Base-by-base conservation (phyloP, 139 green algal genomes). In the Desmodesmus armatus region DNA sequence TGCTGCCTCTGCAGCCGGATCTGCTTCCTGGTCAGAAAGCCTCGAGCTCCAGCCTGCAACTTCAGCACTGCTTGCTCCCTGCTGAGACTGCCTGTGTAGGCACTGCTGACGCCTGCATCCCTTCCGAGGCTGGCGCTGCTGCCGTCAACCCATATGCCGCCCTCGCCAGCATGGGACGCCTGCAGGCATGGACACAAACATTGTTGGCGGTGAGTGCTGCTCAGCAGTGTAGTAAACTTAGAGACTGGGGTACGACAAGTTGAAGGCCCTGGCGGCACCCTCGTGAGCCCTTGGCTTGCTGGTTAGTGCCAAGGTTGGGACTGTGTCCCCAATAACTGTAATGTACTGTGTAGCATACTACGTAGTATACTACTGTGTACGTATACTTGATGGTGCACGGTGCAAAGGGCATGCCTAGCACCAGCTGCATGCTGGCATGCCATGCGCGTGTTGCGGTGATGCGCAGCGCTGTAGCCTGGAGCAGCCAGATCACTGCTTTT, bases 21-120 rank as follows among this genome's bases (percentile, higher is more conserved):
- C 23, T 49, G 47, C 49, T 79, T 79, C 5, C 80, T 44, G 25
- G 79, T 43, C 0, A 85, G 29, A 44, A 66, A 44, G 31, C 65
- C 66, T 3, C 80, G n/a, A 3, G 49, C 35, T 21, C 43, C 80
- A 13, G 80, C 80, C 44, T 85, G 80, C 29, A 85, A 19, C 13
- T 39, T 11, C 9, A 66, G 29, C 15, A 58, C 67, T 51, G 80
- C 66, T 33, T 78, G 15, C 27, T 85, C 80, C 5, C n/a, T 41
- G 17, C 2, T 29, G 9, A 21, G 13, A 41, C 25, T 25, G 11
- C 25, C 31, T 27, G 3, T 23, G 40, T 29, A 13, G 37, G 76
- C 53, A 17, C 25, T 58, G 35, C 35, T 23, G 51, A 29, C 17
- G 1, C 1, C 3, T 17, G 7, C 4, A 49, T 33, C 17, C 25